Evolutionary conservation across 2,329 filamentous ascomycete genomes (phyloP), one percentile per base, ranked within the genome.

Genomic region (Knufia fluminis): DNA sequence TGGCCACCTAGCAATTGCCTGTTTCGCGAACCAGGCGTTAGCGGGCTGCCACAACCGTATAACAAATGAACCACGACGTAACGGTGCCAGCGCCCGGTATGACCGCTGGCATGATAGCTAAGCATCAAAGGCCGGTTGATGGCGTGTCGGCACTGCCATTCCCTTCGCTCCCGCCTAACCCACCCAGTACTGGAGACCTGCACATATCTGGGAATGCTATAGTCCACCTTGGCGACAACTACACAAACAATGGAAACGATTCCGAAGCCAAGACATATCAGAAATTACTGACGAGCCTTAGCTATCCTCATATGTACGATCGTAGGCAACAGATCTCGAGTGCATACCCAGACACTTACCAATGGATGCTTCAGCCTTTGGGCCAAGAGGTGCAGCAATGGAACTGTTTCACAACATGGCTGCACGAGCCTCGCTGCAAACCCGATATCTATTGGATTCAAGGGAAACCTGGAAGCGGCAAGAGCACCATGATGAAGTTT

Each of bases 401-500:
- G 39, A n/a, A 42, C 12, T 42, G 39, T 17, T 42, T 42, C 22
- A 42, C 4, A 14, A 20, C 17, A 22, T 42, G 39, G 39, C 39
- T 42, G 6, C 4, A 46, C 42, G n/a, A 31, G 42, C 14, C 14
- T 16, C 9, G 9, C 4, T 6, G n/a, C 22, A 9, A 51, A 10
- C 16, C 39, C n/a, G 24, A 26, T 10, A 36, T 56, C 14, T 53
- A 53, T 23, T 53, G 42, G 48, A 42, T 50, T 22, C 28, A 44
- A 23, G 51, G 51, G 22, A 53, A 50, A 26, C 48, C 51, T 26
- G 51, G 47, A 12, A 46, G 38, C n/a, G 51, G 51, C 10, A 53
- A 53, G 23, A 46, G 38, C 16, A 53, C 51, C 4, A 36, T 53
- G 12, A 53, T 53, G 48, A 53, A 53, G 33, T 53, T 38, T 20